These are phyloP conservation scores for Beauveria sp. DNA, from an alignment of 2,329 filamentous ascomycete species.

Conservation along the genomic window DNA sequence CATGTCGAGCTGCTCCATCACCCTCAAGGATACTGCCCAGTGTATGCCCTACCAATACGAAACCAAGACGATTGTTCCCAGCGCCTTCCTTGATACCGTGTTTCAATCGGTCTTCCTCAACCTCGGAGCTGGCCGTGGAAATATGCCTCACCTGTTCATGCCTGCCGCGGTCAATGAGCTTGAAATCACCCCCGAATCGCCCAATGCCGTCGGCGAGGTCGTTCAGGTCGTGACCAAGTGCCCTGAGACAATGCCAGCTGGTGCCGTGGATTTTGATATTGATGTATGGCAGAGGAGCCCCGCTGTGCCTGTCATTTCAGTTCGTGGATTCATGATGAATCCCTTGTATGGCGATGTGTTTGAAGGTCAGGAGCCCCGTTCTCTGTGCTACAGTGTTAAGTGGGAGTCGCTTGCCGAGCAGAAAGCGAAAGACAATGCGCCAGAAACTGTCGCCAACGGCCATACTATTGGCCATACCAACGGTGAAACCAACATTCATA, in stretches of 20 bases:
- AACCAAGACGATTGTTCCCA: constrained; percentile 34
- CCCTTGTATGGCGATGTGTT: constrained; percentile 30
- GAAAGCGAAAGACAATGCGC: background rate
- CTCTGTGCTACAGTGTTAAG: constrained; percentile 36
- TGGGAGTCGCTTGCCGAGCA: constrained; percentile 31
- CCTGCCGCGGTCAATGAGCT: constrained; percentile 25
- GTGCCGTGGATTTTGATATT: constrained; percentile 26
- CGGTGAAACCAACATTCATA: background rate
- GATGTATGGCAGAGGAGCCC: constrained; percentile 24
- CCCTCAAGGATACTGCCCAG: constrained; percentile 33
- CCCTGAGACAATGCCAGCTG: constrained; percentile 16
- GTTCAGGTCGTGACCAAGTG: constrained; percentile 21
- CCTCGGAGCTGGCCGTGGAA: constrained; percentile 25
- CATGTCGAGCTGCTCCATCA: constrained; percentile 21
- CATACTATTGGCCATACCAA: constrained; percentile 3
- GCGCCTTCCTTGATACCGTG: constrained; percentile 37
- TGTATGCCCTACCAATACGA: constrained; percentile 39
- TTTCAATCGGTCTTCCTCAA: constrained; percentile 33
- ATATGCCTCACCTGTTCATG: constrained; percentile 29
- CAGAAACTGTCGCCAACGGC: constrained; percentile 3
- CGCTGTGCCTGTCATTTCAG: constrained; percentile 23
- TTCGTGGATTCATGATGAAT: constrained; percentile 31
- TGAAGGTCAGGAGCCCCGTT: constrained; percentile 16
- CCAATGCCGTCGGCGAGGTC: constrained; percentile 20
- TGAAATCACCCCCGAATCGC: constrained; percentile 20